Percentiles rank a stretch among this genome's conserved stretches.
These are phyloP conservation scores for Solanum aculeatissimum DNA, from an alignment of 305 asterid genomes.

Conservation along the genomic window DNA sequence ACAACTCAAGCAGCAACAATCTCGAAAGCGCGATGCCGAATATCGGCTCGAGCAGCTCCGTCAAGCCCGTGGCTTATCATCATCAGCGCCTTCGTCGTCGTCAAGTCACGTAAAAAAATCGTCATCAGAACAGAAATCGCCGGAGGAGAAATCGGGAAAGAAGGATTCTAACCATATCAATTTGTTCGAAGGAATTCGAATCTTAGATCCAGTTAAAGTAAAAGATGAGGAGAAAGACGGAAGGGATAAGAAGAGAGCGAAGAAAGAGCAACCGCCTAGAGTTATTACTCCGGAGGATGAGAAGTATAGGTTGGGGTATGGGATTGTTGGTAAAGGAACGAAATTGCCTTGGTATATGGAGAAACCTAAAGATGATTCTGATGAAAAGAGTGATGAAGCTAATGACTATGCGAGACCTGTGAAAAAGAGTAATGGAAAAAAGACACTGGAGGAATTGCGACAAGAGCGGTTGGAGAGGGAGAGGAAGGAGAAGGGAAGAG, in stretches of 20 bases:
- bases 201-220: constrained; percentile 57
- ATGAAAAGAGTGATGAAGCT: constrained; percentile 16
- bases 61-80: constrained; percentile 50
- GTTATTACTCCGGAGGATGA: constrained; percentile 87
- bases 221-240: constrained; percentile 15
- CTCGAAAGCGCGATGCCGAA: constrained; percentile 67
- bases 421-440: constrained; percentile 42
- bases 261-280: constrained; percentile 49
- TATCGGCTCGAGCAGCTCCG: constrained; percentile 77
- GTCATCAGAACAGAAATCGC: constrained; percentile 12
- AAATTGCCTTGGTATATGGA: constrained; percentile 96
- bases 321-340: constrained; percentile 81
- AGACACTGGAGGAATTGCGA: constrained; percentile 77
- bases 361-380: constrained; percentile 20
- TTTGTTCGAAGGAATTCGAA: constrained; percentile 73
- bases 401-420: constrained; percentile 8
- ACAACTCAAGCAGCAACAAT: constrained; percentile 74
- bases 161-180: constrained; percentile 64
- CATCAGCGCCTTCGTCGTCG: not conserved
- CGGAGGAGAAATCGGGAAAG: not conserved
- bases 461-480: constrained; percentile 84
- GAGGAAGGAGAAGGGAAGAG: constrained; percentile 64
- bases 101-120: not conserved
- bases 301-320: constrained; percentile 73
- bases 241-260: constrained; percentile 28